phyloP scores from a whole-genome alignment of 306 rosid species.

The Castanopsis chinensis region DNA sequence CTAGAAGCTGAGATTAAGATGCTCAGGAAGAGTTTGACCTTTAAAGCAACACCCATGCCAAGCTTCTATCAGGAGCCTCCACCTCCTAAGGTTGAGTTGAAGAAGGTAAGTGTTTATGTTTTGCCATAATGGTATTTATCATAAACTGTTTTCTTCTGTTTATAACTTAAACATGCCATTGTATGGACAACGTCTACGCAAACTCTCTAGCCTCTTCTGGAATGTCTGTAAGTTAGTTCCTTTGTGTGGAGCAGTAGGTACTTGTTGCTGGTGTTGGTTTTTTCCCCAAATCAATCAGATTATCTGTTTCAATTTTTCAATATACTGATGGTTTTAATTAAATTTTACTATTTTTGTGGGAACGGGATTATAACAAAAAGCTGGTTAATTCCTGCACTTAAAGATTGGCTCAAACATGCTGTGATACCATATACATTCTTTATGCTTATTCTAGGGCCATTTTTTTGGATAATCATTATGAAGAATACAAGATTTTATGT shows the following conservation, averaged over 20 bases:
- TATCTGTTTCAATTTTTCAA: not conserved
- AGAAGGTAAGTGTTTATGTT: constrained; percentile 45
- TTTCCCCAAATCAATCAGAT: not conserved
- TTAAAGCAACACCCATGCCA: constrained; percentile 83
- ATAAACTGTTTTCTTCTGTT: not conserved
- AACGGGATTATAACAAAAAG: not conserved
- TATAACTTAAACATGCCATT: not conserved
- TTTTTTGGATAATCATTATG: not conserved
- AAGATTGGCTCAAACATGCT: not conserved
- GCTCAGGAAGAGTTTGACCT: constrained; percentile 61
- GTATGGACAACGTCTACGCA: not conserved
- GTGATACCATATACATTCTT: not conserved
- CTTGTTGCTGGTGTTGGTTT: not conserved
- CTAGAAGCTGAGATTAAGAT: constrained; percentile 77
- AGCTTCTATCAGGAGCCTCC: constrained; percentile 80
- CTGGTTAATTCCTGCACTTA: not conserved
- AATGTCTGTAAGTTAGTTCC: not conserved
- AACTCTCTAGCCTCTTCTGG: not conserved
- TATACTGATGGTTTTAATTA: not conserved
- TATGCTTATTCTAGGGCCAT: not conserved
- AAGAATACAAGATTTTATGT: not conserved
- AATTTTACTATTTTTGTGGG: not conserved
- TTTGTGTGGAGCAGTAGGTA: not conserved
- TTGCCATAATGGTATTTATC: not conserved
- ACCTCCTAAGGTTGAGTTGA: constrained; percentile 66